Evolutionary conservation across 139 green algal genomes (phyloP).

Genomic region (Zygnema cylindricum): DNA sequence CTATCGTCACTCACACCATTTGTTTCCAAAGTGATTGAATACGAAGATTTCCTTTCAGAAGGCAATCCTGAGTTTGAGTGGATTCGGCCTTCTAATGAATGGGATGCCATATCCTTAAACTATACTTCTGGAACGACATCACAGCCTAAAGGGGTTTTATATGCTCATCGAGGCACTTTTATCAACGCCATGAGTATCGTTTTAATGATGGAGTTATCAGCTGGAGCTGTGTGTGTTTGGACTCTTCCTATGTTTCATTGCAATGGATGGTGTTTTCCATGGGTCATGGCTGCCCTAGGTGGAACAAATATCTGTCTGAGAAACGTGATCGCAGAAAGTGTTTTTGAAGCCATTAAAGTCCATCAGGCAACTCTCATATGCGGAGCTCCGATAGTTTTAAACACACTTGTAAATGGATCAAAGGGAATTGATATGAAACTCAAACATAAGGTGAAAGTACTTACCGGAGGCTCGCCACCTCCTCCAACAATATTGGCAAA

Average conservation of each 20-base stretch:
- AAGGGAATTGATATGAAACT: neutral
- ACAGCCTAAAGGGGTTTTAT: constrained; percentile 43
- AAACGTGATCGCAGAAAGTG: constrained; percentile 32
- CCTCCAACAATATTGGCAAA: constrained; percentile 24
- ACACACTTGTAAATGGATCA: constrained; percentile 15
- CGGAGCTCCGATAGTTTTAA: constrained; percentile 28
- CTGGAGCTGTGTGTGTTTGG: constrained; percentile 31
- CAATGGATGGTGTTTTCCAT: constrained; percentile 56
- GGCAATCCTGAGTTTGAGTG: constrained; percentile 25
- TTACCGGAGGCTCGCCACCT: constrained; percentile 45
- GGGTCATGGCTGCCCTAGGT: constrained; percentile 19
- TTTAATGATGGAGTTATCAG: constrained; percentile 24
- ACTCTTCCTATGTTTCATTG: constrained; percentile 55
- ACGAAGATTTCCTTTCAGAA: constrained; percentile 39
- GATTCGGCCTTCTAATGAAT: constrained; percentile 34
- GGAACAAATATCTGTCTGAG: constrained; percentile 35
- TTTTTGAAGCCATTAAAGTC: constrained; percentile 11
- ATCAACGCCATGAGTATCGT: constrained; percentile 36
- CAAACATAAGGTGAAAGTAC: constrained; percentile 25
- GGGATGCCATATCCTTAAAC: constrained; percentile 39
- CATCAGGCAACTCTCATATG: constrained; percentile 42
- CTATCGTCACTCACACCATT: neutral
- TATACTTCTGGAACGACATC: constrained; percentile 54
- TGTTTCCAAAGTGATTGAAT: constrained; percentile 8
- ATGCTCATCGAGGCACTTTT: constrained; percentile 43